Percentiles rank a stretch among this genome's conserved stretches.
Evolutionary conservation across 495 filamentous ascomycete species (phyloP).

Genomic region (Talaromyces nanjingensis): DNA sequence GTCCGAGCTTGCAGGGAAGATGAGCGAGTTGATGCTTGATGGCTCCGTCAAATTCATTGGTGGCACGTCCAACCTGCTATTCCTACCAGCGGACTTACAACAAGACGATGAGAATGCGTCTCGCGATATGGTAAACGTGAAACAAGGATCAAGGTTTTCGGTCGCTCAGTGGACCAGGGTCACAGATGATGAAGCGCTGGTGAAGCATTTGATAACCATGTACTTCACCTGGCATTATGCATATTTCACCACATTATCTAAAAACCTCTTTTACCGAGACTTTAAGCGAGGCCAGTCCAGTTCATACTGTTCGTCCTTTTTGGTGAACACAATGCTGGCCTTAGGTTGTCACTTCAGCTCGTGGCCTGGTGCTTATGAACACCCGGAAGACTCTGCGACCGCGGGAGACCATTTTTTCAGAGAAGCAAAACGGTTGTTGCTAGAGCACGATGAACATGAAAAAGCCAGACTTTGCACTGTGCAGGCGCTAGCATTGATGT

Average conservation of each 20-base stretch:
- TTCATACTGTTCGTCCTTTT: conserved; percentile 75
- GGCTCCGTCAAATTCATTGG: conserved; percentile 90
- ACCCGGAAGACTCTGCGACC: conserved; percentile 67
- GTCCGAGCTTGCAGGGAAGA: conserved; percentile 79
- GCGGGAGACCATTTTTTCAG: conserved; percentile 96
- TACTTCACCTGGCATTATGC: conserved; percentile 99
- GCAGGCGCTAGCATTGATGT: conserved; percentile 92
- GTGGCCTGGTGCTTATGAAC: conserved; percentile 58
- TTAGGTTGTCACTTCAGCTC: conserved; percentile 95
- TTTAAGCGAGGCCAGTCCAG: conserved; percentile 61
- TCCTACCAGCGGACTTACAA: conserved; percentile 52
- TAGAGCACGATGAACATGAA: conserved; percentile 90
- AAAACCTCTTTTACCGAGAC: conserved; percentile 79
- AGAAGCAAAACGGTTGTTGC: conserved; percentile 83
- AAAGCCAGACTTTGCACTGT: conserved; percentile 88
- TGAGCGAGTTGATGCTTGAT: conserved; percentile 88
- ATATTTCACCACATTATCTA: conserved; percentile 92
- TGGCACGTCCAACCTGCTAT: conserved; percentile 90
- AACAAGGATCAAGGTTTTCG: conserved; percentile 25
- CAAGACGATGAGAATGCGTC: conserved; percentile 38
- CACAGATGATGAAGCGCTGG: conserved; percentile 68
- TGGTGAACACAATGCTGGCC: conserved; percentile 95
- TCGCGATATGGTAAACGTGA: conserved; percentile 9
- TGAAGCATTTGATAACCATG: conserved; percentile 88
- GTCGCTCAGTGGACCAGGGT: conserved; percentile 82